Conservation (phyloP, 495 filamentous ascomycete species). For the Neurospora tetrasperma region DNA sequence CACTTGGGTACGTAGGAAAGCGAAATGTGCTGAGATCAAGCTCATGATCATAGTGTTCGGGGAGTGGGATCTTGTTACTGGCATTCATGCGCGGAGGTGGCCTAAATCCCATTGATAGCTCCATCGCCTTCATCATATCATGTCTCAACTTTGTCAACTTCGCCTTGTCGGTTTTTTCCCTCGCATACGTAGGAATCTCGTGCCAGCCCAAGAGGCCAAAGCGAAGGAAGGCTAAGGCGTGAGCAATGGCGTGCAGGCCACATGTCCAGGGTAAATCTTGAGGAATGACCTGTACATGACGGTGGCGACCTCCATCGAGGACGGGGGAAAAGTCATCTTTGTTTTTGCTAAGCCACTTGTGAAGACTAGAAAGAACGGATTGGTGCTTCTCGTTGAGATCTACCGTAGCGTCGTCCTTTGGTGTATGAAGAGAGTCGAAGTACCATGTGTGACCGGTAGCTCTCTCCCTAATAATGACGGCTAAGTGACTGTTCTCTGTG, state of each 20-base stretch:
- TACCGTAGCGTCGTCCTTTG: background rate
- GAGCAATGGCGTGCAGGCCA: background rate
- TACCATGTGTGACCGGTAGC: constrained; percentile 2
- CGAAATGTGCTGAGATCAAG: background rate
- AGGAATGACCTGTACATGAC: background rate
- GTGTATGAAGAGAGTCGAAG: background rate
- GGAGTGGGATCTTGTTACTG: background rate
- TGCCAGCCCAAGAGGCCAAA: background rate
- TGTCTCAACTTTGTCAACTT: background rate
- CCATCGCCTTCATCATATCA: background rate
- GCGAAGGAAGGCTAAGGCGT: background rate
- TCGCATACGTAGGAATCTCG: background rate
- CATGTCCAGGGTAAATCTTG: background rate
- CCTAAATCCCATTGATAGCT: background rate
- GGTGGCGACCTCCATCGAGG: background rate
- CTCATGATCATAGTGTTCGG: background rate
- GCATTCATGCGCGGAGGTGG: background rate
- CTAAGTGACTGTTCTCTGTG: background rate
- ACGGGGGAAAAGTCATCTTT: background rate
- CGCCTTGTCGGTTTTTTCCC: background rate
- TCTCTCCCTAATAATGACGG: background rate
- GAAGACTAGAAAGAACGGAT: background rate
- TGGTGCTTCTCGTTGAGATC: background rate
- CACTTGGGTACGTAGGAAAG: background rate
- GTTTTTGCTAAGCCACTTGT: background rate